These are phyloP conservation scores for Colletotrichum siamense DNA, from an alignment of 2,329 filamentous ascomycete species.

Conservation along the genomic window DNA sequence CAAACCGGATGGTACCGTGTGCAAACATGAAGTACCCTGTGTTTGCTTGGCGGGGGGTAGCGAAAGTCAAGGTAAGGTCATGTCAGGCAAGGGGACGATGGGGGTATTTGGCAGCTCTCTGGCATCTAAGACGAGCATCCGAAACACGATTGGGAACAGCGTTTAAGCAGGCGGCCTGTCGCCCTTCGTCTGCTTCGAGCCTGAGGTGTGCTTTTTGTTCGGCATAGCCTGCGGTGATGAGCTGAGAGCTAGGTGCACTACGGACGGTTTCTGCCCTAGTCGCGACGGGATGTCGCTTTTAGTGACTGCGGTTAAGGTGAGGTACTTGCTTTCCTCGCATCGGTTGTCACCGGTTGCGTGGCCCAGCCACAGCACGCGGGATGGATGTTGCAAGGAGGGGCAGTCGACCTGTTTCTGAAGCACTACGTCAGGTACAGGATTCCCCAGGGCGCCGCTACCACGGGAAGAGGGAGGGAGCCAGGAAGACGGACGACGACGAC, in stretches of 20 bases:
- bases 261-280: neutral
- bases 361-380: neutral
- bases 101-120: neutral
- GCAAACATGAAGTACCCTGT: neutral
- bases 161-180: constrained; percentile 3
- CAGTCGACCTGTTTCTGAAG: neutral
- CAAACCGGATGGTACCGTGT: neutral
- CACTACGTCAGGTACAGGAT: neutral
- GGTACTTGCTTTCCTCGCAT: neutral
- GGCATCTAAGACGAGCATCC: neutral
- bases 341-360: neutral
- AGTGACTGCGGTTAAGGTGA: neutral
- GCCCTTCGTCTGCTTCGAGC: neutral
- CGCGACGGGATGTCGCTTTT: neutral
- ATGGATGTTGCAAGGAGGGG: neutral
- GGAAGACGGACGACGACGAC: neutral
- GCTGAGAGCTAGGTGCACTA: neutral
- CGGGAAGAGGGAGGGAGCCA: neutral
- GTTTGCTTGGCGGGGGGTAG: neutral
- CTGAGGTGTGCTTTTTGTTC: neutral
- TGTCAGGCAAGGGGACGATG: neutral
- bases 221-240: neutral
- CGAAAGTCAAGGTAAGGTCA: neutral
- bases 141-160: constrained; percentile 14
- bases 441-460: neutral